These are phyloP conservation scores for Amaranthus cruentus DNA, from an alignment of 148 eudicot species.

Conservation along the genomic window DNA sequence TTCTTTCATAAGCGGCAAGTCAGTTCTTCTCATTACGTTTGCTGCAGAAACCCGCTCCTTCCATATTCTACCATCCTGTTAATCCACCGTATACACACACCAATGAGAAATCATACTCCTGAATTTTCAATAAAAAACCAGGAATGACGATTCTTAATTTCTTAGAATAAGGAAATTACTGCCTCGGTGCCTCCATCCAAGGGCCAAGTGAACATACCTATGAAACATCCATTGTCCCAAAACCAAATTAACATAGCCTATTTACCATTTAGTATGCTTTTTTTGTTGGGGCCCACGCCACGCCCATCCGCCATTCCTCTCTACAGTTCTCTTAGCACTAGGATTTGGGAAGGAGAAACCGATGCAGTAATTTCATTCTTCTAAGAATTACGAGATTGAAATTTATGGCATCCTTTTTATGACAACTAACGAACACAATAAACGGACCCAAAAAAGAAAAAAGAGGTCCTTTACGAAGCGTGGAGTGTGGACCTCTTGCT, in stretches of 20 bases:
- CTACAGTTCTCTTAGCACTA: too few species aligned
- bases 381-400: background rate
- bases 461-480: background rate
- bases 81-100: conserved; percentile 4
- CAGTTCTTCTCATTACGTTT: conserved; percentile 48
- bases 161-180: too few species aligned
- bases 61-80: conserved; percentile 91
- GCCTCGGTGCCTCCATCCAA: too few species aligned
- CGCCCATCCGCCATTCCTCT: too few species aligned
- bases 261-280: too few species aligned
- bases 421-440: background rate
- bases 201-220: too few species aligned
- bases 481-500: conserved; percentile 11
- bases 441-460: background rate
- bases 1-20: conserved; percentile 52
- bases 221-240: too few species aligned
- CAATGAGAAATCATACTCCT: background rate
- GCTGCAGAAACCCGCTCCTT: conserved; percentile 78
- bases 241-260: too few species aligned
- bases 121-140: background rate
- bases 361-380: background rate
- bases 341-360: too few species aligned
- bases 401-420: background rate
- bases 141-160: too few species aligned
- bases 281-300: too few species aligned